Percentiles rank a stretch among this genome's conserved stretches.
These are phyloP conservation scores for Rhodotorula sp. DNA, from an alignment of 1,284 basidiomycete species.

Conservation along the genomic window DNA sequence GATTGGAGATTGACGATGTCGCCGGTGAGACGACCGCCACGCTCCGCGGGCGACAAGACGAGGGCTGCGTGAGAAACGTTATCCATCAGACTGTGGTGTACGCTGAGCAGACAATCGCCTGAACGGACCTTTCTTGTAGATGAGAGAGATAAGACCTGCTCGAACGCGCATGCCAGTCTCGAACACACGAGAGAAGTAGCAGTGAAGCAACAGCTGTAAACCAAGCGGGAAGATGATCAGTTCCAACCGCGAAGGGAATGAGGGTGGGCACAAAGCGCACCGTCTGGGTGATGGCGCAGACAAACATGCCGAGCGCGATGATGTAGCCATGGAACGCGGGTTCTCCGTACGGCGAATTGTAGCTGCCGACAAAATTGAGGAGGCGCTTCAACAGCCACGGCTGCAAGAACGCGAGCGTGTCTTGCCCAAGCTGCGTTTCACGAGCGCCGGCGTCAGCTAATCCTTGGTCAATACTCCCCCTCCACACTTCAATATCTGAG, in stretches of 20 bases:
- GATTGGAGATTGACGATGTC: conserved; percentile 94
- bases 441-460: conserved; percentile 25
- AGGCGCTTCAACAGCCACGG: conserved; percentile 82
- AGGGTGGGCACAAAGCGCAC: conserved; percentile 44
- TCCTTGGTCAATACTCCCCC: no score
- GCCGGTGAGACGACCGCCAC: conserved; percentile 68
- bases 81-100: no score
- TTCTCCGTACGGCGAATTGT: conserved; percentile 58
- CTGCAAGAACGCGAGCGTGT: conserved; percentile 77
- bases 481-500: no score
- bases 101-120: not conserved
- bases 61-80: conserved; percentile 59
- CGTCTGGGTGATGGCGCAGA: conserved; percentile 71
- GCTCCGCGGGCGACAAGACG: conserved; percentile 78
- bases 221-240: not conserved
- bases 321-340: conserved; percentile 62
- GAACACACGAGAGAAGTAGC: conserved; percentile 80
- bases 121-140: conserved; percentile 41
- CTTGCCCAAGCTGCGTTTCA: conserved; percentile 75
- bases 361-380: conserved; percentile 74
- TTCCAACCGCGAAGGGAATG: no score
- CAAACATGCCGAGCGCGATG: conserved; percentile 76
- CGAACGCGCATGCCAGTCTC: conserved; percentile 89
- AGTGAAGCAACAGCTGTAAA: conserved; percentile 63
- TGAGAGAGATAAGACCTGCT: conserved; percentile 73